phyloP scores from a whole-genome alignment of 306 rosid genomes.

The Sicyos edulis region DNA sequence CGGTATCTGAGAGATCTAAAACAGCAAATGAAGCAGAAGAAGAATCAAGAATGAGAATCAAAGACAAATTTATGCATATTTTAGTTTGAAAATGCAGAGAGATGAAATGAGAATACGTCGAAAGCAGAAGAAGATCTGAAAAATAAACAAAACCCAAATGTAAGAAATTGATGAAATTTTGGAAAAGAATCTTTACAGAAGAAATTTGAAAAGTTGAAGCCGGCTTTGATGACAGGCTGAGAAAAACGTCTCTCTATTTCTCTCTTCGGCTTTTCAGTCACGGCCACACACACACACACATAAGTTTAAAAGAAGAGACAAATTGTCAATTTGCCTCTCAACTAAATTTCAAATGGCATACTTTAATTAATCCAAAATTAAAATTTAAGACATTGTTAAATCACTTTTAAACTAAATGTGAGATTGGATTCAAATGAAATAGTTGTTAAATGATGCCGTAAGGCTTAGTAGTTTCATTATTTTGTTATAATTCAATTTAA shows the following conservation, averaged over 20 bases:
- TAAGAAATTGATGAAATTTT: neutral
- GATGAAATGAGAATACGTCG: neutral
- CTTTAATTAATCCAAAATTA: too few relatives aligned
- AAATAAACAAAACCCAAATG: neutral
- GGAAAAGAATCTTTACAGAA: neutral
- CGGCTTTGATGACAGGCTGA: neutral
- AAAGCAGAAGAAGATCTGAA: slow-evolving; percentile 3
- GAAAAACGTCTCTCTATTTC: neutral
- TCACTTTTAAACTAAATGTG: too few relatives aligned
- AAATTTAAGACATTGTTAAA: too few relatives aligned
- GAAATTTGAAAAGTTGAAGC: neutral
- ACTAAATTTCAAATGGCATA: neutral
- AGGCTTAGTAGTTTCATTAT: too few relatives aligned
- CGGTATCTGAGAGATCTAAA: neutral
- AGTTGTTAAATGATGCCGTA: too few relatives aligned
- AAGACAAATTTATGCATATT: neutral
- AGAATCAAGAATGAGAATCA: neutral
- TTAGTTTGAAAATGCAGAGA: neutral
- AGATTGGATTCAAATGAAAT: too few relatives aligned
- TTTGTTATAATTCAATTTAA: too few relatives aligned
- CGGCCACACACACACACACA: neutral
- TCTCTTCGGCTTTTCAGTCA: neutral
- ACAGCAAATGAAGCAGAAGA: neutral
- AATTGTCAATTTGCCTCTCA: neutral
- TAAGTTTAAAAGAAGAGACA: neutral